phyloP scores from a whole-genome alignment of 2,329 filamentous ascomycete genomes.

The Aspergillus terreus region DNA sequence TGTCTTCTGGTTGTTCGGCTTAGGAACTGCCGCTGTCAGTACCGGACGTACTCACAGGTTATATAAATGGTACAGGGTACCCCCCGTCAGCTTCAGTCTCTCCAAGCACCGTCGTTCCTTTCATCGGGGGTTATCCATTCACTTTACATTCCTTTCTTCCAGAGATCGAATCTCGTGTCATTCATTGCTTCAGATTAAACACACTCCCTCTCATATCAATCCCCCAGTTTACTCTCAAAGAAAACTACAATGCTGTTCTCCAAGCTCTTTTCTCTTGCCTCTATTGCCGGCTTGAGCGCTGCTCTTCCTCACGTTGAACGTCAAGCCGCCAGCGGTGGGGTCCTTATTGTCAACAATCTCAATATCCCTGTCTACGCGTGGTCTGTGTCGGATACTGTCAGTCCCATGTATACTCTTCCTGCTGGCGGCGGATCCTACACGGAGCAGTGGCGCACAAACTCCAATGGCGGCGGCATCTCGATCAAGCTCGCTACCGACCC shows the following conservation, averaged over 20 bases:
- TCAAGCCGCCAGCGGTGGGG: conserved; percentile 15
- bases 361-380: conserved; percentile 28
- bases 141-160: not conserved
- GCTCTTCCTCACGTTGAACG: not conserved
- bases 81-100: not conserved
- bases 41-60: not conserved
- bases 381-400: conserved; percentile 24
- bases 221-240: not conserved
- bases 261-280: not conserved
- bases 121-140: not conserved
- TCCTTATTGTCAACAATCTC: conserved; percentile 33
- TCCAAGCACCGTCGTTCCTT: not conserved
- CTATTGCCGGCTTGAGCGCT: not conserved
- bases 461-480: conserved; percentile 30
- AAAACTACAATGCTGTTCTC: not conserved
- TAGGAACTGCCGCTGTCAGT: not conserved
- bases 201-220: not conserved
- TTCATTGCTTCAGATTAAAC: not conserved
- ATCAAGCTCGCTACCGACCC: conserved; percentile 31
- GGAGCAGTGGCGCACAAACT: conserved; percentile 27
- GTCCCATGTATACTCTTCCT: conserved; percentile 24
- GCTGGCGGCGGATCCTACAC: conserved; percentile 23
- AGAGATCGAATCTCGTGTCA: not conserved
- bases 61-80: not conserved
- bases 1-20: not conserved